phyloP scores from a whole-genome alignment of 2,329 filamentous ascomycete genomes.

The Xylariales sp. region DNA sequence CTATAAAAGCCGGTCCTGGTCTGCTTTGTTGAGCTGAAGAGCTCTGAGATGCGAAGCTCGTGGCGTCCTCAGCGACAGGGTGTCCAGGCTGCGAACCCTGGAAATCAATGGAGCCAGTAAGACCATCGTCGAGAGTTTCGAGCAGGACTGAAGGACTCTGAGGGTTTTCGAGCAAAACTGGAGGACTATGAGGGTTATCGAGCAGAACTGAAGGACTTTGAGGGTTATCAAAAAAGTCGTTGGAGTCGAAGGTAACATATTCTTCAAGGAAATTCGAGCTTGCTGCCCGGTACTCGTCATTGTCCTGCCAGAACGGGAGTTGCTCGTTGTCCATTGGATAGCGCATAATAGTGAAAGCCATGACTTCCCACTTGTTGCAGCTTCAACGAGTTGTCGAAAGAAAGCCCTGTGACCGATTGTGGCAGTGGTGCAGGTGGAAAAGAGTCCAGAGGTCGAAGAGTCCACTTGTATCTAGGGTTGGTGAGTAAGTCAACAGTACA shows the following conservation, averaged over 20 bases:
- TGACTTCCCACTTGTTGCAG: conserved; percentile 13
- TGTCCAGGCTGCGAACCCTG: too few species aligned
- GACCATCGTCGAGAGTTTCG: too few species aligned
- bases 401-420: conserved; percentile 10
- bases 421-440: conserved; percentile 12
- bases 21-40: conserved; percentile 11
- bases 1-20: conserved; percentile 13
- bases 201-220: conserved; percentile 28
- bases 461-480: conserved; percentile 20
- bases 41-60: neutral
- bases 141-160: too few species aligned
- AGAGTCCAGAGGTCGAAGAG: conserved; percentile 13
- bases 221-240: conserved; percentile 23
- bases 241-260: conserved; percentile 27
- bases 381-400: conserved; percentile 7
- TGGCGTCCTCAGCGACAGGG: neutral
- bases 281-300: conserved; percentile 21
- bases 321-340: conserved; percentile 28
- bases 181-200: conserved; percentile 13
- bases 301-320: conserved; percentile 23
- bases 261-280: conserved; percentile 29
- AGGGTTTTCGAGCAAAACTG: too few species aligned
- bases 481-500: conserved; percentile 28
- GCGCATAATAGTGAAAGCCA: conserved; percentile 26
- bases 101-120: too few species aligned